A percentile compares a stretch with the other conserved stretches of the same genome.
These are phyloP conservation scores for Auricularia sp. DNA, from an alignment of 768 basidiomycete species.

Conservation along the genomic window DNA sequence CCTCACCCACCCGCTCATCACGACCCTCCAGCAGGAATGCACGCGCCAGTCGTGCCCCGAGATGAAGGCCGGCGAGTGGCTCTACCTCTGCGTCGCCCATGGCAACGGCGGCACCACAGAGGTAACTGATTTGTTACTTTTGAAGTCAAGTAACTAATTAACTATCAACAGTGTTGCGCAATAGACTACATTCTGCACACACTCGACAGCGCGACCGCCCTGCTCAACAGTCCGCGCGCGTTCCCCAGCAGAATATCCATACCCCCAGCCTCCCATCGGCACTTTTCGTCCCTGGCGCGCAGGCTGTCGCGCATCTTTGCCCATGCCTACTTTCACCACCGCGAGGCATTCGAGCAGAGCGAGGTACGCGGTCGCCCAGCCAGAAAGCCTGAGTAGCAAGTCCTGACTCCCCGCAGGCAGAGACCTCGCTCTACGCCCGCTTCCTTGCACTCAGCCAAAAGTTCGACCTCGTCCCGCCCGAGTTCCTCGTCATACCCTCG, in stretches of 20 bases:
- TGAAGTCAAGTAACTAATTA: not conserved
- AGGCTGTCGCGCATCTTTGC: slow-evolving; percentile 92
- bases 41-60: slow-evolving; percentile 80
- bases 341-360: slow-evolving; percentile 81
- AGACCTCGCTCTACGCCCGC: slow-evolving; percentile 82
- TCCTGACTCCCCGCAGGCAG: slow-evolving; percentile 33
- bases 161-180: slow-evolving; percentile 78
- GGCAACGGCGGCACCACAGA: slow-evolving; percentile 82
- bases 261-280: slow-evolving; percentile 69
- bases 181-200: slow-evolving; percentile 95
- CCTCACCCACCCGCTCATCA: slow-evolving; percentile 75
- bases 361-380: slow-evolving; percentile 29
- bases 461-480: slow-evolving; percentile 72
- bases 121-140: slow-evolving; percentile 31
- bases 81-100: slow-evolving; percentile 92
- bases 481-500: slow-evolving; percentile 71
- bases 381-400: not conserved
- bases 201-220: slow-evolving; percentile 83
- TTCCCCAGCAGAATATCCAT: slow-evolving; percentile 82
- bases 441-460: slow-evolving; percentile 75
- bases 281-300: slow-evolving; percentile 82
- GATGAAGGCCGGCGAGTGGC: slow-evolving; percentile 99
- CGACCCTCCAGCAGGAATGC: slow-evolving; percentile 79
- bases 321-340: slow-evolving; percentile 92
- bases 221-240: slow-evolving; percentile 81